These are phyloP conservation scores for Hyphopichia fennica DNA, from an alignment of 1,139 yeast genomes.

Conservation along the genomic window DNA sequence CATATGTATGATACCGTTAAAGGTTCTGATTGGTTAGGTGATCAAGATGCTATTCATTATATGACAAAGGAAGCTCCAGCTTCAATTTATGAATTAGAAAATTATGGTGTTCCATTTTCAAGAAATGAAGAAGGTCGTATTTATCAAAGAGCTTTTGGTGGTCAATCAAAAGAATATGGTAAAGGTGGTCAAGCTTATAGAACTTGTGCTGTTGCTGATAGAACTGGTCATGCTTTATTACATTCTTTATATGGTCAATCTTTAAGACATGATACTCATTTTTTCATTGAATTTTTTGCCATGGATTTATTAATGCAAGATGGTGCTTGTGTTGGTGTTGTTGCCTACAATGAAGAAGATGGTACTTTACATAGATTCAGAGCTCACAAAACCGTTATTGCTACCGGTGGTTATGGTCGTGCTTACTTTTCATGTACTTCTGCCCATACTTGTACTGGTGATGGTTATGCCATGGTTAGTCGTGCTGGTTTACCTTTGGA, in stretches of 20 bases:
- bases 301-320: constrained; percentile 92
- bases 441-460: constrained; percentile 99
- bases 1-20: constrained; percentile 99
- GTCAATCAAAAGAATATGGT: constrained; percentile 93
- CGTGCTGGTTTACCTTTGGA: constrained; percentile 98
- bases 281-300: constrained; percentile 97
- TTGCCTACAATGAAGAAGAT: constrained; percentile 98
- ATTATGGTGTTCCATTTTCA: constrained; percentile 97
- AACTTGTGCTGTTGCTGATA: constrained; percentile 98
- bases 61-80: constrained; percentile 98
- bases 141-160: constrained; percentile 99
- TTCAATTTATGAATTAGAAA: constrained; percentile 94
- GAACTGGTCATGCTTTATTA: constrained; percentile 97
- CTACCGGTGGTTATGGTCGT: constrained; percentile 99
- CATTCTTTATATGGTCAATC: constrained; percentile 98
- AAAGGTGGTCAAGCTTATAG: constrained; percentile 99
- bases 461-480: constrained; percentile 97
- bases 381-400: constrained; percentile 93
- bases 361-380: constrained; percentile 98
- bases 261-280: constrained; percentile 93
- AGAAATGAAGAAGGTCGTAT: constrained; percentile 96
- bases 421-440: constrained; percentile 98
- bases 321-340: constrained; percentile 95
- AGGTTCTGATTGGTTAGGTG: constrained; percentile 99
- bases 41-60: constrained; percentile 98